Percentiles rank a stretch among this genome's conserved stretches.
These are phyloP conservation scores for Calocybe cyanea DNA, from an alignment of 768 basidiomycete genomes.

Conservation along the genomic window DNA sequence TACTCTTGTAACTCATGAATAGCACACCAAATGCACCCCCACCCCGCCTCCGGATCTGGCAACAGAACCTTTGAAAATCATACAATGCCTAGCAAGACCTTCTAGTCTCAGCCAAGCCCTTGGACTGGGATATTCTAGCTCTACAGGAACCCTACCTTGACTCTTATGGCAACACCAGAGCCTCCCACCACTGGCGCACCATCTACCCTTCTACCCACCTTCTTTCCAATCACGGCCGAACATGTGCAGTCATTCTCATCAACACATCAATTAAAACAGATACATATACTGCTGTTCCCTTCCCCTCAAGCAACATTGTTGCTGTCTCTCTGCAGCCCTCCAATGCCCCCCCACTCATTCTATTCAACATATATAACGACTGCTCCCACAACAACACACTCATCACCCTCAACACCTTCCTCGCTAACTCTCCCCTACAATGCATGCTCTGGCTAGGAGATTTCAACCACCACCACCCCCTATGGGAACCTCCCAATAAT, in stretches of 20 bases:
- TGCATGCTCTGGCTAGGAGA: slow-evolving; percentile 2
- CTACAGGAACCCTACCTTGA: slow-evolving; percentile 30
- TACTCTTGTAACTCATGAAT: too few relatives aligned
- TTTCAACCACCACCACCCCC: neutral
- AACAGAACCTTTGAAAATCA: slow-evolving; percentile 26
- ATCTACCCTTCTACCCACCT: neutral
- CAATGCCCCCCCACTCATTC: neutral
- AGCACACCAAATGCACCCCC: neutral
- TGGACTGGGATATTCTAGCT: slow-evolving; percentile 21
- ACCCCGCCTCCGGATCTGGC: slow-evolving; percentile 8
- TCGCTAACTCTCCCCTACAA: neutral
- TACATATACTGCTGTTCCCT: neutral
- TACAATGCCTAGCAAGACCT: slow-evolving; percentile 13
- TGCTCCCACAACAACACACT: slow-evolving; percentile 8
- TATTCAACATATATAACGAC: slow-evolving; percentile 7
- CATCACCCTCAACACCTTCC: neutral
- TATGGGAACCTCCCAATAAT: slow-evolving; percentile 6
- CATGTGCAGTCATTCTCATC: slow-evolving; percentile 10
- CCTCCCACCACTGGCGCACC: neutral
- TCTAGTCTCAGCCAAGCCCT: slow-evolving; percentile 9
- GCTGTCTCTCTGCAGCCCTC: neutral
- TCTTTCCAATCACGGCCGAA: too few relatives aligned
- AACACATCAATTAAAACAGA: slow-evolving; percentile 6
- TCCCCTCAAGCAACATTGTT: neutral
- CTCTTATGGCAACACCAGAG: slow-evolving; percentile 10